Base-by-base conservation (phyloP, 2,329 filamentous ascomycete genomes). In the Westerdykella aurantiaca region DNA sequence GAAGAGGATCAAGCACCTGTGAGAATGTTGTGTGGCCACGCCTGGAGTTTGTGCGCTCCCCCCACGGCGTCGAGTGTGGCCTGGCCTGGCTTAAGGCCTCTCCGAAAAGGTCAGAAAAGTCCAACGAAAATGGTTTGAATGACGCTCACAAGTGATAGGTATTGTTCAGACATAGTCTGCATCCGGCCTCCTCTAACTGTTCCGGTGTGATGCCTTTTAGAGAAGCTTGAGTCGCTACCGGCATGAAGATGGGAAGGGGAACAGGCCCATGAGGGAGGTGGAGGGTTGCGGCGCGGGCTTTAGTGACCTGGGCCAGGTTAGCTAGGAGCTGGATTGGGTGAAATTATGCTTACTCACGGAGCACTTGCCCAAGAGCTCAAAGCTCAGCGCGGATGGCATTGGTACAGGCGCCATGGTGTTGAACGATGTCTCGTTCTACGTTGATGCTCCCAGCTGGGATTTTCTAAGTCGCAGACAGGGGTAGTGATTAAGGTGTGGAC, bases 211-310 rank as follows among this genome's bases (percentile, higher is more conserved):
- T 61, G 35, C 93, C 93, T 66, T 98, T 98, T 33, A 98, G 76
- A 0, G 91, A 95, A 1, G 88, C 93, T 69, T 98, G 93, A 0
- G 93, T 98, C 23, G 93, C 93, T 35, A 98, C 93, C 13, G 93
- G 93, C 93, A 98, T 98, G 69, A 98, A 98, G 46, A 97, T 82
- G 6, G 94, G 93, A 23, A 97, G 79, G 57, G 86, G 81, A 21
- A 98, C 90, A 1, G 85, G 78, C 45, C 93, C 93, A 80, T 98
- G 94, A 40, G 93, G 91, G 21, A 98, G 82, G 38, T 83, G 85
- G 42, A 98, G 77, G 46, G 81, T 82, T 42, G 93, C 93, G 39
- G 93, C 93, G 55, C 93, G 86, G 21, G 93, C 93, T 75, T 91
- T 88, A 10, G 91, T 97, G 39, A 89, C 94, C 91, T 97, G 52